Evolutionary conservation across 1,284 basidiomycete species (phyloP), one percentile per base, ranked within the genome.

Genomic region (Ustilago curta): DNA sequence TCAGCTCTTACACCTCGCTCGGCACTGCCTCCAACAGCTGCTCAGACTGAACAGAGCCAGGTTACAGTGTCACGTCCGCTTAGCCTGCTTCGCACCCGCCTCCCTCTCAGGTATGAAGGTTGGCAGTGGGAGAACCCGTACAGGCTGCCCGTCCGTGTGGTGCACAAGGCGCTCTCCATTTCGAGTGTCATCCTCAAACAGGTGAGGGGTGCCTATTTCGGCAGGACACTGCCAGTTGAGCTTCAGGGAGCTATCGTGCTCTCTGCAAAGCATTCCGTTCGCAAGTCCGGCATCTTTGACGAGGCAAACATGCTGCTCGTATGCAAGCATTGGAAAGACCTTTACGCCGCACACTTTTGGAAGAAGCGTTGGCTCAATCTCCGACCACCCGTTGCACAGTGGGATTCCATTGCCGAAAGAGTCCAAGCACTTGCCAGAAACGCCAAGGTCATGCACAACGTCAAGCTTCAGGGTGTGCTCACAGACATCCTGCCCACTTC

Each of bases 51-150:
- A 1, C 18, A 19, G 6, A 9, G 8, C 32, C 2, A 14, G 0
- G 0, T n/a, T 8, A 6, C 29, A 4, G 21, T 4, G 5, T 14
- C 19, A 14, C 25, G 14, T 2, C 4, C 51, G 12, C 6, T 19
- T 1, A 21, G 16, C 14, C 25, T 54, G 18, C 21, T 69, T 0
- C 60, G 60, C 8, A 42, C 45, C 3, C 39, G 51, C 1, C 9
- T 8, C 2, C 51, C 67, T 11, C 25, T 49, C 11, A 43, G 47
- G 2, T 21, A 59, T 16, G 40, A 29, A 12, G 67, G 60, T 25
- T 69, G 59, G 56, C 67, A 50, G 14, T 59, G 60, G 60, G 60
- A 69, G 1, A n/a, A 43, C 8, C 59, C 67, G n/a, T 47, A 47
- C 47, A 45, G 53, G 6, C 16, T 47, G 27, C 52, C 60, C 2